A percentile compares a stretch with the other conserved stretches of the same genome.
These are phyloP conservation scores for Rhamnella rubrinervis DNA, from an alignment of 331 rosid species.

Conservation along the genomic window DNA sequence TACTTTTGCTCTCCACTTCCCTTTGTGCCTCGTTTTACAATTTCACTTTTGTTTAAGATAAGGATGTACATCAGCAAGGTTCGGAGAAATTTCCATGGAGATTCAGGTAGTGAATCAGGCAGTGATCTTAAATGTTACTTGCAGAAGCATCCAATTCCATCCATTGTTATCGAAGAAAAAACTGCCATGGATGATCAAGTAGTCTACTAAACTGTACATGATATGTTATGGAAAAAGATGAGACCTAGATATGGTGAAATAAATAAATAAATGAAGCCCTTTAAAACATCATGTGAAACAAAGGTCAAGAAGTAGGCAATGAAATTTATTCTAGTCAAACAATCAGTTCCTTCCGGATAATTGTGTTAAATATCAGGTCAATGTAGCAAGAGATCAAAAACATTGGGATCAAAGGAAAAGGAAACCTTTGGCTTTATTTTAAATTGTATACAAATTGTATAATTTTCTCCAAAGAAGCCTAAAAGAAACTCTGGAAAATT, in stretches of 20 bases:
- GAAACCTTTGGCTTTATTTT: background rate
- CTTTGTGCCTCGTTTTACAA: background rate
- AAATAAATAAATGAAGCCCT: no score
- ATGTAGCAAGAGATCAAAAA: background rate
- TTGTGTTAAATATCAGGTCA: background rate
- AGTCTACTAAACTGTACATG: no score
- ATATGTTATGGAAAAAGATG: no score
- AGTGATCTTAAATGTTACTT: no score
- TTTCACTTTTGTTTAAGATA: background rate
- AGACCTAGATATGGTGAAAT: no score
- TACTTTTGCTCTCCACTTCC: background rate
- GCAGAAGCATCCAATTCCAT: no score
- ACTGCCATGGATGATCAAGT: no score
- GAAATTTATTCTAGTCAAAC: no score
- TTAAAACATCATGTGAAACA: no score
- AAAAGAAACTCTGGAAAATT: constrained; percentile 12
- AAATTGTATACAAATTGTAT: background rate
- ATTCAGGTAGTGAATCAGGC: background rate
- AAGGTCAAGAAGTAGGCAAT: no score
- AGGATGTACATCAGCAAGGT: background rate
- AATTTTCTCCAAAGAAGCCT: background rate
- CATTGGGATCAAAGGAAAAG: background rate
- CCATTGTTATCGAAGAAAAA: no score
- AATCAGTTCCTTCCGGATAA: no score
- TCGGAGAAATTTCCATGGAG: background rate